A percentile compares a stretch with the other conserved stretches of the same genome.
These are phyloP conservation scores for Claviceps pusilla DNA, from an alignment of 2,329 filamentous ascomycete genomes.

Conservation along the genomic window DNA sequence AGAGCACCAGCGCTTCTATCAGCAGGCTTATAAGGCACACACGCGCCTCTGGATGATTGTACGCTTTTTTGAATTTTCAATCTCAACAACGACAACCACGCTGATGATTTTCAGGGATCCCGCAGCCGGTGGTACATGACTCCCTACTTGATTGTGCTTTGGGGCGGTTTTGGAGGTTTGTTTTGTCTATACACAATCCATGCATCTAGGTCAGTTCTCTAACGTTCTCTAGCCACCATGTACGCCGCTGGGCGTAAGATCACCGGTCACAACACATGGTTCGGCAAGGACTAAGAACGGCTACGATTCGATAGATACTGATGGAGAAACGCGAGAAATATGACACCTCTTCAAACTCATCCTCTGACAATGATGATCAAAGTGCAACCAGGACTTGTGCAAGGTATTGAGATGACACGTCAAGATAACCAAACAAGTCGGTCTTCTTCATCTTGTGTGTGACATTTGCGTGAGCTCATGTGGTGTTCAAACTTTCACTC, in stretches of 20 bases:
- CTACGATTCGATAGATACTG: not conserved
- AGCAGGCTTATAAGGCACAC: constrained; percentile 54
- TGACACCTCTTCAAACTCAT: not conserved
- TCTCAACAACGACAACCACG: not conserved
- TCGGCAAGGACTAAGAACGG: constrained; percentile 34
- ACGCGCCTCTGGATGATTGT: constrained; percentile 67
- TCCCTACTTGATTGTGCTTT: constrained; percentile 53
- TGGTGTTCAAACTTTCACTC: not conserved
- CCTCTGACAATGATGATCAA: not conserved
- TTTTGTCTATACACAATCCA: constrained; percentile 8
- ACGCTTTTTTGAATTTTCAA: constrained; percentile 20
- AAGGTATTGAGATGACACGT: not conserved
- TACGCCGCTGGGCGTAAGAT: constrained; percentile 64
- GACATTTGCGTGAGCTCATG: not conserved
- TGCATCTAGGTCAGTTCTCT: not conserved
- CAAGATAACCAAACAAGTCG: not conserved
- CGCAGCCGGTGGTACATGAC: constrained; percentile 50
- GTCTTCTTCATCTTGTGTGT: not conserved
- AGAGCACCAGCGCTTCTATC: constrained; percentile 59
- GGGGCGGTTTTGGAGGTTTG: constrained; percentile 48
- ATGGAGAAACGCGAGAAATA: not conserved
- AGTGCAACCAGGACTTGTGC: not conserved
- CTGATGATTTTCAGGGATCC: constrained; percentile 35
- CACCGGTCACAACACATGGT: constrained; percentile 68
- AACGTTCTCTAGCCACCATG: constrained; percentile 31